Evolutionary conservation across 148 eudicot genomes (phyloP).

Genomic region (Rhododendron henanense): DNA sequence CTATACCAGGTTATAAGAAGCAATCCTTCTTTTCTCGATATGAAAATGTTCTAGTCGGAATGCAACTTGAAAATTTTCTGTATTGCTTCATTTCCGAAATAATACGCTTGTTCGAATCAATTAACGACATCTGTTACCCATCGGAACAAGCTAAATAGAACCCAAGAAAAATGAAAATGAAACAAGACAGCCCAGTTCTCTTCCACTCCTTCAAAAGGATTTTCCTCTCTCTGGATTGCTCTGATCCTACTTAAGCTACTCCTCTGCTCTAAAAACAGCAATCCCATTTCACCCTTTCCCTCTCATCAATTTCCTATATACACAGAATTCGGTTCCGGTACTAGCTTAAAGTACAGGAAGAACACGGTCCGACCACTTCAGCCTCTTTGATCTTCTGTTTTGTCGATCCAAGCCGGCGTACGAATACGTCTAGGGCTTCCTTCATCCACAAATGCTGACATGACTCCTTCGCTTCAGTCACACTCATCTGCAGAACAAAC

Average conservation of each 20-base stretch:
- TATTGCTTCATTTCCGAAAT: not conserved
- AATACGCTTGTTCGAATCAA: not conserved
- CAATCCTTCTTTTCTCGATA: not conserved
- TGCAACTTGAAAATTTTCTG: not conserved
- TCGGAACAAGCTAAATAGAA: not conserved
- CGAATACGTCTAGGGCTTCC: constrained; percentile 43
- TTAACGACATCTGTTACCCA: not conserved
- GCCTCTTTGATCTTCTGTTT: not conserved
- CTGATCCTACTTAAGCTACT: not conserved
- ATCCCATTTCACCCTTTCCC: not conserved
- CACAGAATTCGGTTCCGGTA: not conserved
- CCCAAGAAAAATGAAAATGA: not conserved
- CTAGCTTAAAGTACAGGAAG: constrained; percentile 3
- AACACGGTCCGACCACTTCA: not conserved
- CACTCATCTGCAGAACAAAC: constrained; percentile 29
- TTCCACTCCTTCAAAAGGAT: not conserved
- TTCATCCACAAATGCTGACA: constrained; percentile 53
- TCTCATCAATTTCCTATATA: not conserved
- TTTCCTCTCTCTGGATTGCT: not conserved
- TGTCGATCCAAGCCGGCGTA: constrained; percentile 11
- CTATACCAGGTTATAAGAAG: not conserved
- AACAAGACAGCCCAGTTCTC: not conserved
- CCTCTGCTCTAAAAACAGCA: not conserved
- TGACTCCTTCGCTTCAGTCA: constrained; percentile 34
- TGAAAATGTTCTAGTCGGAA: not conserved